Evolutionary conservation across 1,284 basidiomycete genomes (phyloP).

Genomic region (Microbotryomycetes sp.): DNA sequence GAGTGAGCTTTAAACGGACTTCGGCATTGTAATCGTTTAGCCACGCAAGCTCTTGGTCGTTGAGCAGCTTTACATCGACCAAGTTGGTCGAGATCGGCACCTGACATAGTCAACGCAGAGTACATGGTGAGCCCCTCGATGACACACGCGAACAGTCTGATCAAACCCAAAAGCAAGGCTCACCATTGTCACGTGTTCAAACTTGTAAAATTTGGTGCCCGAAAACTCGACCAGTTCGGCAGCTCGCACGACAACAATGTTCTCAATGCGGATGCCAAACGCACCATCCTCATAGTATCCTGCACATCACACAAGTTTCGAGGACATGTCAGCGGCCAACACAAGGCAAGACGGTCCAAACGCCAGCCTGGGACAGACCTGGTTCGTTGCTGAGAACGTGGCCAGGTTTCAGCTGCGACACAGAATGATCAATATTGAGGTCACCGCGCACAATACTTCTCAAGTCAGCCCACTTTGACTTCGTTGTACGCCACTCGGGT

Average conservation of each 20-base stretch:
- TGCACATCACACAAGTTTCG: not conserved
- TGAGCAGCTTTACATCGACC: constrained; percentile 60
- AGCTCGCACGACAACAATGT: constrained; percentile 53
- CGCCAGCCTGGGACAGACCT: constrained; percentile 49
- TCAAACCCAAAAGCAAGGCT: not conserved
- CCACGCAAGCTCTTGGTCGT: constrained; percentile 65
- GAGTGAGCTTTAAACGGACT: constrained; percentile 65
- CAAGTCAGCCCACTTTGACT: constrained; percentile 42
- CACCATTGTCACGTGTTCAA: constrained; percentile 74
- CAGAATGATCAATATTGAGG: too few relatives aligned
- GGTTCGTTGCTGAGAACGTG: constrained; percentile 74
- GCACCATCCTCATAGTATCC: constrained; percentile 88
- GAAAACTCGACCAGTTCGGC: not conserved
- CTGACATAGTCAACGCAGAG: constrained; percentile 41
- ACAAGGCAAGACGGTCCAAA: constrained; percentile 39
- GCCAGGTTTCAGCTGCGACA: constrained; percentile 61
- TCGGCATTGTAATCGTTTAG: constrained; percentile 78
- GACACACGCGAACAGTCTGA: not conserved
- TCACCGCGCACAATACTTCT: too few relatives aligned
- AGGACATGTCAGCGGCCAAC: not conserved
- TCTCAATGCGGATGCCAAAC: constrained; percentile 92
- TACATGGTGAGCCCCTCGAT: not conserved
- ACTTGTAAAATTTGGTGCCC: constrained; percentile 61
- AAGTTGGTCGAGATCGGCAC: constrained; percentile 84
- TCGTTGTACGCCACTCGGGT: constrained; percentile 56